Percentiles rank a stretch among this genome's conserved stretches.
Conservation (phyloP, 805 yeast species). For the Kuraishia molischiana region DNA sequence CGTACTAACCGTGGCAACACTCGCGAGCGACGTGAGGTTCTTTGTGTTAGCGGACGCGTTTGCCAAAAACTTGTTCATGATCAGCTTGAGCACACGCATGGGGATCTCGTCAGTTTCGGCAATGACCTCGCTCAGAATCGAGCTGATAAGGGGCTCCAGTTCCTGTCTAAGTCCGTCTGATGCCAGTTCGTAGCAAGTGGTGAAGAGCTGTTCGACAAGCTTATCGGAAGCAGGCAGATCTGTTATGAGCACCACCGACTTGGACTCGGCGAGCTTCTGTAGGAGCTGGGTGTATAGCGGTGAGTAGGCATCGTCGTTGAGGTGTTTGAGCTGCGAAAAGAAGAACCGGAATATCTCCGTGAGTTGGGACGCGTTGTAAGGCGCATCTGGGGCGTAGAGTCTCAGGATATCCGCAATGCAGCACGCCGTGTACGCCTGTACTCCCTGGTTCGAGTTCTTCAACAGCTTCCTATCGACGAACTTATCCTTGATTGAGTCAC, state of each 20-base stretch:
- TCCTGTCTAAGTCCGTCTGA: conserved; percentile 31
- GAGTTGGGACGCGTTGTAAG: conserved; percentile 58
- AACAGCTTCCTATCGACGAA: conserved; percentile 50
- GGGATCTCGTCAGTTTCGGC: conserved; percentile 64
- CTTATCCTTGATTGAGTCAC: conserved; percentile 37
- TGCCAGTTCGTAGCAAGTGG: conserved; percentile 47
- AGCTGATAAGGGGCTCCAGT: conserved; percentile 54
- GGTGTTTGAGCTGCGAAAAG: conserved; percentile 47
- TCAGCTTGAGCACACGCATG: conserved; percentile 44
- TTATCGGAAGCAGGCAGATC: conserved; percentile 58
- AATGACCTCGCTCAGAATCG: conserved; percentile 65
- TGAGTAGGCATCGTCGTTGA: conserved; percentile 47
- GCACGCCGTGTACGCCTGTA: conserved; percentile 62
- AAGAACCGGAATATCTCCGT: conserved; percentile 58
- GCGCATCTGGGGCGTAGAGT: conserved; percentile 84
- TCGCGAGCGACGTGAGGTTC: background rate
- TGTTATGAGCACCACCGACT: conserved; percentile 63
- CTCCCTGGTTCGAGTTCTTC: conserved; percentile 53
- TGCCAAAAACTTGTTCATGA: conserved; percentile 52
- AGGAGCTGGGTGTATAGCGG: conserved; percentile 55
- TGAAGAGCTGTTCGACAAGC: conserved; percentile 47
- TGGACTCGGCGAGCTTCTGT: conserved; percentile 62
- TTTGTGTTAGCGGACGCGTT: conserved; percentile 12
- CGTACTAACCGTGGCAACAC: conserved; percentile 22
- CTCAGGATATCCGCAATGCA: conserved; percentile 69